Percentiles rank a stretch among this genome's conserved stretches.
These are phyloP conservation scores for Wallemia mellicola DNA, from an alignment of 1,284 basidiomycete species.

Conservation along the genomic window DNA sequence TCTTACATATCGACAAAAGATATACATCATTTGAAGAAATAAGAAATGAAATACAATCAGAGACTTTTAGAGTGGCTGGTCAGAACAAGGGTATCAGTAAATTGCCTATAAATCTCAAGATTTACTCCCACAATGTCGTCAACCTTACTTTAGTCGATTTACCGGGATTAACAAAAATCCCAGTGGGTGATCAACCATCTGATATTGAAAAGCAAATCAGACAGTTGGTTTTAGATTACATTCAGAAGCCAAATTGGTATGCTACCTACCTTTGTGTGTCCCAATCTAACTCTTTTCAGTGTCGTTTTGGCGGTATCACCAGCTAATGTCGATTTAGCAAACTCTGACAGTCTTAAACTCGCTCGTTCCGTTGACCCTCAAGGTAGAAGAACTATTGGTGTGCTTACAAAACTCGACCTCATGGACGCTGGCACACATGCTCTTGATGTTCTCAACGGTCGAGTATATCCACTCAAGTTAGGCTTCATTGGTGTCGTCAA, in stretches of 20 bases:
- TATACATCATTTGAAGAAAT: conserved; percentile 89
- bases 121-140: conserved; percentile 80
- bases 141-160: conserved; percentile 88
- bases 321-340: conserved; percentile 92
- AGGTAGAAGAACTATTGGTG: conserved; percentile 78
- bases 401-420: conserved; percentile 84
- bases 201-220: conserved; percentile 95
- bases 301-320: conserved; percentile 89
- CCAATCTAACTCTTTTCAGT: conserved; percentile 17
- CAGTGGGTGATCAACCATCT: conserved; percentile 59
- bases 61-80: conserved; percentile 87
- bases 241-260: conserved; percentile 83
- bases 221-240: conserved; percentile 72
- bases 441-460: conserved; percentile 75
- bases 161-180: conserved; percentile 89
- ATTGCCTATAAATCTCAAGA: conserved; percentile 71
- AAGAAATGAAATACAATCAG: conserved; percentile 85
- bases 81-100: conserved; percentile 98
- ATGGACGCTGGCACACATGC: conserved; percentile 99
- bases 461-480: conserved; percentile 86
- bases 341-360: conserved; percentile 88
- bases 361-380: conserved; percentile 84
- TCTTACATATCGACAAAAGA: conserved; percentile 78
- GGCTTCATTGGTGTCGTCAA: conserved; percentile 97
- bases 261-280: conserved; percentile 7